Evolutionary conservation across 148 eudicot species (phyloP), one percentile per base, ranked within the genome.

Genomic region (Agrostemma githago): DNA sequence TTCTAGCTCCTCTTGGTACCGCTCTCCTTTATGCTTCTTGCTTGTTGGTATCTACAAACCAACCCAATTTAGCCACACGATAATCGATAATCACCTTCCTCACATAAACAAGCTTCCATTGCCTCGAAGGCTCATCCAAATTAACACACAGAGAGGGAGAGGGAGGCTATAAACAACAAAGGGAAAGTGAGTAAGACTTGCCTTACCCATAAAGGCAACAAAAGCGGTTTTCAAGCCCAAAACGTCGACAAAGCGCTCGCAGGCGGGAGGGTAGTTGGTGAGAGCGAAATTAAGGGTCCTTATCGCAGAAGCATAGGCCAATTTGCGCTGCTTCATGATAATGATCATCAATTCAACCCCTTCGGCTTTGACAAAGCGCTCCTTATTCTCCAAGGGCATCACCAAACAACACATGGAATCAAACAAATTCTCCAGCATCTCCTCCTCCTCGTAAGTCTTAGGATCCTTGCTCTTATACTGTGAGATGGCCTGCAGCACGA

Each of bases 161-260:
- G 16, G 16, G 2, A 20, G 16, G 12, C 12, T 19, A 40, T 46
- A 42, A 75, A 40, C 2, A 59, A 73, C 44, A 76, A 70, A 78
- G 80, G 82, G 82, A 68, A 68, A 69, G 62, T 6, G 65, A 69
- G 62, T 6, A 41, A 79, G 69, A 96, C 99, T 96, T 96, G 97
- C 99, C 99, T 96, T 96, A 92, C 99, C 99, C 99, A 96, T 96
- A 79, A 92, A 96, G 85, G 99, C 97, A 43, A 96, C 91, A 76
- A 96, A 92, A 0, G 96, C 99, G 54, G 99, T 92, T 84, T 92
- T 96, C 84, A 96, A 86, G 61, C 97, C 99, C 89, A 96, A 83
- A 82, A 96, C 96, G 85, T 96, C 99, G 75, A 96, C 93, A 80
- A 96, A 96, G 73, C 99, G 86, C 80, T 96, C 99, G 53, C 99